phyloP scores from a whole-genome alignment of 352 stramenopile genomes.

The Phytophthora macrochlamydospora region DNA sequence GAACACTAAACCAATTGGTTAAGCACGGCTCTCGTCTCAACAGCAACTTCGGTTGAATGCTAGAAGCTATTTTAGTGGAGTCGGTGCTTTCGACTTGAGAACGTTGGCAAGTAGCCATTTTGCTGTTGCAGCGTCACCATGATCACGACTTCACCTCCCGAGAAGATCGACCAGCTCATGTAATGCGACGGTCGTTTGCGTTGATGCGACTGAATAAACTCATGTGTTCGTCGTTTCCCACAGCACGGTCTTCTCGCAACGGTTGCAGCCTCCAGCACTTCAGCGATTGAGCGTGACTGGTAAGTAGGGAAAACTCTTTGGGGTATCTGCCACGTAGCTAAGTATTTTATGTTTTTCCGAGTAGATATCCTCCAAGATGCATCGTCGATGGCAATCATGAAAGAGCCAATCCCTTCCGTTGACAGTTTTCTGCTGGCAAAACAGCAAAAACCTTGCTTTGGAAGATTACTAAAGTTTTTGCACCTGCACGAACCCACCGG shows the following conservation, averaged over 20 bases:
- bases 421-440: constrained; percentile 41
- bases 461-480: constrained; percentile 56
- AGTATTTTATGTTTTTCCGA: not conserved
- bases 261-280: constrained; percentile 44
- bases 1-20: constrained; percentile 16
- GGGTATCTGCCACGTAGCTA: not conserved
- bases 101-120: no score
- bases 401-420: constrained; percentile 31
- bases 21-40: constrained; percentile 14
- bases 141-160: constrained; percentile 41
- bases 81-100: not conserved
- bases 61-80: constrained; percentile 27
- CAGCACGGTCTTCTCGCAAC: constrained; percentile 52
- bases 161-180: constrained; percentile 65
- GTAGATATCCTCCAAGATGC: constrained; percentile 65
- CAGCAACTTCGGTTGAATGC: not conserved
- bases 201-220: not conserved
- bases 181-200: constrained; percentile 15
- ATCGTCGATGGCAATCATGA: constrained; percentile 28
- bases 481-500: constrained; percentile 62
- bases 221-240: not conserved
- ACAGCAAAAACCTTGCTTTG: constrained; percentile 51
- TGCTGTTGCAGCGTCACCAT: constrained; percentile 18
- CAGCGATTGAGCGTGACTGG: constrained; percentile 56
- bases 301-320: constrained; percentile 11